A percentile compares a stretch with the other conserved stretches of the same genome.
Evolutionary conservation across 2,329 filamentous ascomycete species (phyloP).

Genomic region (Xylaria arbuscula): DNA sequence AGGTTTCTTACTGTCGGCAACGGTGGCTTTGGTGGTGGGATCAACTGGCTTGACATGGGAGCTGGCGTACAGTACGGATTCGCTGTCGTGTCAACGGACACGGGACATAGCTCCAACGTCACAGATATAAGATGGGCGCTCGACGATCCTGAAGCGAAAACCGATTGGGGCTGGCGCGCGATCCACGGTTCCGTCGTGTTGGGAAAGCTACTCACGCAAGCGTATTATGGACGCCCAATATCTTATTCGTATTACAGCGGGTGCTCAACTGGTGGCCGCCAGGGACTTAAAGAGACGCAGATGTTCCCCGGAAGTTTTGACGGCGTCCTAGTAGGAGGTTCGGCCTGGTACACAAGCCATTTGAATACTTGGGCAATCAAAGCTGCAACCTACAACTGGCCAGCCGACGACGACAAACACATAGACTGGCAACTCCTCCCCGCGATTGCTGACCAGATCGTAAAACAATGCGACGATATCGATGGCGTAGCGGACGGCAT

Average conservation of each 20-base stretch:
- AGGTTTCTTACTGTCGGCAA: conserved; percentile 54
- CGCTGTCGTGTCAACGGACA: conserved; percentile 57
- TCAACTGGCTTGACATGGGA: conserved; percentile 53
- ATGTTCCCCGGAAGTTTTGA: conserved; percentile 67
- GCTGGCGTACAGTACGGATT: conserved; percentile 53
- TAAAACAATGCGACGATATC: conserved; percentile 62
- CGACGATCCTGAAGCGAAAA: conserved; percentile 49
- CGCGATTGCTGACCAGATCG: conserved; percentile 53
- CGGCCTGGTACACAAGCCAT: conserved; percentile 64
- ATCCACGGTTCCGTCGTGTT: conserved; percentile 61
- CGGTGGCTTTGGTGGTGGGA: conserved; percentile 53
- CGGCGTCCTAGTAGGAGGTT: conserved; percentile 62
- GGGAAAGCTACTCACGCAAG: conserved; percentile 59
- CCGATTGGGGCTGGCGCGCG: conserved; percentile 55
- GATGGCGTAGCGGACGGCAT: conserved; percentile 64
- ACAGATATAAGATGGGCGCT: conserved; percentile 54
- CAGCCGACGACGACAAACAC: conserved; percentile 56
- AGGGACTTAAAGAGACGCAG: conserved; percentile 66
- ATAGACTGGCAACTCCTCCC: conserved; percentile 61
- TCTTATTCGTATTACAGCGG: conserved; percentile 66
- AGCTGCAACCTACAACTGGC: conserved; percentile 60
- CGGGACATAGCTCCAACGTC: conserved; percentile 54
- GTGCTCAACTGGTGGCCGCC: conserved; percentile 68
- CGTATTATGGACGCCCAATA: conserved; percentile 59
- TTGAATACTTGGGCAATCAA: conserved; percentile 57